Evolutionary conservation across 352 stramenopile species (phyloP), one percentile per base, ranked within the genome.

Genomic region (Phytophthora citrophthora): DNA sequence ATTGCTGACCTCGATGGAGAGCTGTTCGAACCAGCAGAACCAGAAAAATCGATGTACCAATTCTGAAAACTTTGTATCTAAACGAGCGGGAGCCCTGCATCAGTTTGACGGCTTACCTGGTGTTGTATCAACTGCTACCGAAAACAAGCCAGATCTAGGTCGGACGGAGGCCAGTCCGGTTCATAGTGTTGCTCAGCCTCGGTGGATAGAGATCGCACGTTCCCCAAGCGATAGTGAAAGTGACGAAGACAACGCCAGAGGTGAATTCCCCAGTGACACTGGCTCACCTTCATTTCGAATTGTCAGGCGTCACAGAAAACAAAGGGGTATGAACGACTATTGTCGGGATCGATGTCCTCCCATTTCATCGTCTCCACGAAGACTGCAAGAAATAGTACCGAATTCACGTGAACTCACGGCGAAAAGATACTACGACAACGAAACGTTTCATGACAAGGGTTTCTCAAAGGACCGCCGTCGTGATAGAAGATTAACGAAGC

Each of bases 1-100:
- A 27, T 53, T 69, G 15, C 52, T 65, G 27, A 20, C 16, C 3
- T 58, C 58, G 6, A 44, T 72, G 18, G 38, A 72, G 15, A 55
- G 49, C 15, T 50, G 31, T 29, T 61, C 58, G 39, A 36, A 18
- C 1, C 6, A 18, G n/a, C 50, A 60, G 26, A 29, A 46, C 13
- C 8, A 8, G 10, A 20, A 11, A 2, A 12, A 18, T 18, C 12
- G 26, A 0, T 50, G 5, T 8, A 15, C 12, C 13, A 45, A 31
- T 23, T 16, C 10, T 27, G 23, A 13, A 26, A 54, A 0, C 15
- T 1, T 41, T 0, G 12, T 32, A 27, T 16, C 23, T 27, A 45
- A 45, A 9, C 34, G 58, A 43, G 31, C 41, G 8, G 47, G 65
- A 7, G 53, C 27, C 4, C 13, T 64, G 8, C 40, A 2, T 44